Base-by-base conservation (phyloP, 2,329 filamentous ascomycete genomes). In the Purpureocillium takamizusanense region DNA sequence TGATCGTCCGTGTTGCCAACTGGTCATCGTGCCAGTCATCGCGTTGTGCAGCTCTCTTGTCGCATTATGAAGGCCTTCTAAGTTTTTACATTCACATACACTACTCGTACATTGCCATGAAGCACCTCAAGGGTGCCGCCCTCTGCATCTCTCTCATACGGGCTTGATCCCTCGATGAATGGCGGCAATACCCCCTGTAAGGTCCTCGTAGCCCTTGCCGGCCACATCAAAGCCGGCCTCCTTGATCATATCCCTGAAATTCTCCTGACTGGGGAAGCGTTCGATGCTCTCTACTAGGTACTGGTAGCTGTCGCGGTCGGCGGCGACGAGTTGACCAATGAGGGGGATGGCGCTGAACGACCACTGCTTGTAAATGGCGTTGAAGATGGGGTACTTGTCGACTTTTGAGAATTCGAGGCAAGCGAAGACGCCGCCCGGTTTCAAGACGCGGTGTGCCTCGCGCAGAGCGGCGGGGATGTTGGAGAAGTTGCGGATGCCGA, bases 201-300 rank as follows among this genome's bases (percentile, higher is more conserved):
- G 61, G 59, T 98, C 82, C 67, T 97, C 89, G 64, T 85, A 98
- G 0, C 86, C 86, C 37, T 78, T 64, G 2, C 84, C 88, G 2
- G 85, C 87, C 32, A 94, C 78, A 46, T 84, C 68, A 55, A 98
- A 98, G 1, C 90, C 90, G 3, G 86, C 90, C 18, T 81, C 76
- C 48, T 75, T 61, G 53, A 94, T 92, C 85, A 94, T 88, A 27
- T 77, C 72, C 47, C 81, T 75, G 56, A 94, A 98, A 48, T 86
- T 79, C 37, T 79, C 73, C 67, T 98, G 94, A 49, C 70, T 82
- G 0, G 92, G 94, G 58, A 97, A 97, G 35, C 76, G 71, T 64
- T 95, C 89, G 60, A 98, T 98, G 61, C 89, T 95, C 72, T 98
- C 92, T 9, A 98, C 92, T 9, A 98, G 72, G 63, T 98, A 98